Evolutionary conservation across 768 basidiomycete species (phyloP), one percentile per base, ranked within the genome.

Genomic region (Lepiota venenata): DNA sequence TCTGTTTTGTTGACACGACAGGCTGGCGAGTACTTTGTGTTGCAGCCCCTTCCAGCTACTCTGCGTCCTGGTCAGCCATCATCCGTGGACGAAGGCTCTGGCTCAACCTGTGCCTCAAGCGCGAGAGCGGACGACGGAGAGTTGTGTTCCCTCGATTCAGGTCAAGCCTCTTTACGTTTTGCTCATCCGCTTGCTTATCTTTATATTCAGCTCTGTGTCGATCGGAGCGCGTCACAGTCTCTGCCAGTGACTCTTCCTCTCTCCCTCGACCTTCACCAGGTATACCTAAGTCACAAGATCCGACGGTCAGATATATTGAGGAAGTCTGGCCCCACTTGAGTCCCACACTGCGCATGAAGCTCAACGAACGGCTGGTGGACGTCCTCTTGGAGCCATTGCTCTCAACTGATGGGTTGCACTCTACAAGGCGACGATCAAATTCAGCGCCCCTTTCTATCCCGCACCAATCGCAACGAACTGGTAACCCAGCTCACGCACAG

Each of bases 341-440:
- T 2, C 39, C 44, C 11, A 46, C 46, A 5, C 52, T 47, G 15
- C 44, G 52, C 10, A 47, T 54, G 44, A 46, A 53, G 32, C 29
- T 54, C 12, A 47, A 54, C 20, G 45, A 41, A n/a, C 27, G 52
- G 4, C 27, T 54, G 45, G 10, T 54, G 37, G 45, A 54, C 16
- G 37, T 41, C 3, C 25, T 47, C 4, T 29, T 47, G 27, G 45
- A 54, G 18, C 45, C 45, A 16, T 18, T 54, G 4, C 25, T 47
- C 18, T 41, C 49, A 40, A 16, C 38, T 4, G 9, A 36, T 37
- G 11, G 25, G n/a, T 40, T 15, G 10, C 29, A 39, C 16, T 47
- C 32, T 22, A 20, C 52, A 20, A 47, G 52, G 7, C 36, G 21
- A 38, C 36, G 37, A 8, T 54, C 45, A 7, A 27, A 54, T 29